Percentiles rank a stretch among this genome's conserved stretches.
phyloP scores from a whole-genome alignment of 2,329 filamentous ascomycete species.

The Fusarium nodosum region DNA sequence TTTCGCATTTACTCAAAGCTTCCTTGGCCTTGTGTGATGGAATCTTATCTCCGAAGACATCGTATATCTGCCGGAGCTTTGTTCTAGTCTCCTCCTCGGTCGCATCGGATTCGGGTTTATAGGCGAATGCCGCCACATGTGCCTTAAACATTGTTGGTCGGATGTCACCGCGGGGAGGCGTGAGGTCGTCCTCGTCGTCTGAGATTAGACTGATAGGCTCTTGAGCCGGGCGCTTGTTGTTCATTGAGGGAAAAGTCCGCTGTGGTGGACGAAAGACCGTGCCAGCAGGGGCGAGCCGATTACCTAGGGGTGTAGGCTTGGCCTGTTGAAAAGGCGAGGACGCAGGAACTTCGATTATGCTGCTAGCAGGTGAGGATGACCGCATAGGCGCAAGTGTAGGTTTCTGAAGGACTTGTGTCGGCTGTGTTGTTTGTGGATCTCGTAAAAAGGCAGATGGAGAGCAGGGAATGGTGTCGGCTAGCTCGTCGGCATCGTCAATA shows the following conservation, averaged over 20 bases:
- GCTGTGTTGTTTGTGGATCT: slow-evolving; percentile 57
- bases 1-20: slow-evolving; percentile 52
- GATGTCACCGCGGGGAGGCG: slow-evolving; percentile 71
- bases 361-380: slow-evolving; percentile 61
- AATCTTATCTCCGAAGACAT: slow-evolving; percentile 53
- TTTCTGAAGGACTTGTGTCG: slow-evolving; percentile 62
- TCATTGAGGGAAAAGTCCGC: slow-evolving; percentile 43
- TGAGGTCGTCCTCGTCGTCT: slow-evolving; percentile 62
- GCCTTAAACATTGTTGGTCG: slow-evolving; percentile 70
- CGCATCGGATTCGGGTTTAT: slow-evolving; percentile 63
- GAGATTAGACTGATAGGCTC: slow-evolving; percentile 63
- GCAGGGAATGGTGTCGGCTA: slow-evolving; percentile 63
- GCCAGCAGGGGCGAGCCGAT: slow-evolving; percentile 80
- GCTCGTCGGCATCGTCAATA: slow-evolving; percentile 61
- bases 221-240: slow-evolving; percentile 55
- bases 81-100: slow-evolving; percentile 50
- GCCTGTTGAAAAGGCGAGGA: slow-evolving; percentile 79
- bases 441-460: slow-evolving; percentile 57
- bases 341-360: slow-evolving; percentile 82
- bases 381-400: slow-evolving; percentile 52
- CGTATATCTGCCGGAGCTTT: slow-evolving; percentile 56
- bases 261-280: slow-evolving; percentile 74
- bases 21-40: slow-evolving; percentile 52
- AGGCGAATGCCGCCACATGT: slow-evolving; percentile 57
- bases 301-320: slow-evolving; percentile 58